A percentile compares a stretch with the other conserved stretches of the same genome.
phyloP scores from a whole-genome alignment of 2,329 filamentous ascomycete species.

The Trichoderma brevicompactum region DNA sequence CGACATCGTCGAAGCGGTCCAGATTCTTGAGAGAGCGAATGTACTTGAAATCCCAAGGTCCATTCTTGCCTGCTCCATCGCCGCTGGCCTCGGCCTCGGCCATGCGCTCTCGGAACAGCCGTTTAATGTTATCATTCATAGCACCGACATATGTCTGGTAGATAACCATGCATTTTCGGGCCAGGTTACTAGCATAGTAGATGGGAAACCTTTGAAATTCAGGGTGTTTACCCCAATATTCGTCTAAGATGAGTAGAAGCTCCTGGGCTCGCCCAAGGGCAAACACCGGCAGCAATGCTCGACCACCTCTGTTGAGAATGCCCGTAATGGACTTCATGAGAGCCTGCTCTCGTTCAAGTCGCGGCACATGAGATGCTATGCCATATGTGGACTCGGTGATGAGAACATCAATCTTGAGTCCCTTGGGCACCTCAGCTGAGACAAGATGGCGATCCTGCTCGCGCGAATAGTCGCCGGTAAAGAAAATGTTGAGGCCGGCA shows the following conservation, averaged over 20 bases:
- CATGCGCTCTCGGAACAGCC: constrained; percentile 90
- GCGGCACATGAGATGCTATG: constrained; percentile 89
- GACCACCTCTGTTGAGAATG: constrained; percentile 87
- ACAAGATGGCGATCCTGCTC: constrained; percentile 96
- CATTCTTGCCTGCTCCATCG: constrained; percentile 74
- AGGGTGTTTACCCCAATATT: constrained; percentile 90
- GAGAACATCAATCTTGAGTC: constrained; percentile 90
- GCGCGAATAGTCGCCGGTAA: constrained; percentile 95
- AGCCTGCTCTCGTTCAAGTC: constrained; percentile 86
- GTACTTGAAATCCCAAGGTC: constrained; percentile 96
- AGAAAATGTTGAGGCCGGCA: constrained; percentile 93
- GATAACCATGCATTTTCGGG: constrained; percentile 95
- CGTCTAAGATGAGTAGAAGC: constrained; percentile 89
- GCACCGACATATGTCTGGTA: constrained; percentile 98
- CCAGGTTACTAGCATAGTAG: constrained; percentile 95
- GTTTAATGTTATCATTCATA: constrained; percentile 99
- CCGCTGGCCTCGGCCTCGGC: constrained; percentile 84
- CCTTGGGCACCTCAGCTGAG: constrained; percentile 85
- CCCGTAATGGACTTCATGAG: constrained; percentile 95
- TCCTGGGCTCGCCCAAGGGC: constrained; percentile 93
- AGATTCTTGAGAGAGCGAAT: constrained; percentile 90
- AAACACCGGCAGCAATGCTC: constrained; percentile 93
- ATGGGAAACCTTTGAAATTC: constrained; percentile 92
- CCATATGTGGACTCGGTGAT: constrained; percentile 98
- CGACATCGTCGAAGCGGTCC: constrained; percentile 94